These are phyloP conservation scores for Xylaria sp. DNA, from an alignment of 495 filamentous ascomycete genomes.

Conservation along the genomic window DNA sequence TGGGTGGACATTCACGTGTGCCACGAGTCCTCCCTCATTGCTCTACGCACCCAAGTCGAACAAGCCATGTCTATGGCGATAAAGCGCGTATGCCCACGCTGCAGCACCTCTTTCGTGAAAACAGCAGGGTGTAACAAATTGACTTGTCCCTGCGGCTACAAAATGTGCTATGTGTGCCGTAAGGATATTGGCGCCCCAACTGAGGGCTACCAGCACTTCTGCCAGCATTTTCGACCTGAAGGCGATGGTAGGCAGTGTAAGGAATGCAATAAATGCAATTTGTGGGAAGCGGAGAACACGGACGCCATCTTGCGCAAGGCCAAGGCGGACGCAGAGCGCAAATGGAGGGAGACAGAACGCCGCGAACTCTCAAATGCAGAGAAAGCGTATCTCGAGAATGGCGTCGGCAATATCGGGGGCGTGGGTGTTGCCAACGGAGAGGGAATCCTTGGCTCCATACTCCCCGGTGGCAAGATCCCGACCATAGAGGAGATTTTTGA, in stretches of 20 bases:
- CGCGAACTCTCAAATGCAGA: conserved; percentile 55
- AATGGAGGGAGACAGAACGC: conserved; percentile 77
- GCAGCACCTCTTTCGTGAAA: conserved; percentile 90
- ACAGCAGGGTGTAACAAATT: conserved; percentile 94
- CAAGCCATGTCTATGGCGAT: conserved; percentile 89
- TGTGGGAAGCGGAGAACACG: conserved; percentile 88
- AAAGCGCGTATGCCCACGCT: conserved; percentile 93
- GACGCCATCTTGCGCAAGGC: conserved; percentile 77
- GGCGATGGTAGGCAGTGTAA: conserved; percentile 70
- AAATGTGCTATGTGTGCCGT: conserved; percentile 95
- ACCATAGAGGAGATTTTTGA: conserved; percentile 54
- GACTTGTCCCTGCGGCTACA: conserved; percentile 96
- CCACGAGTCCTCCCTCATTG: conserved; percentile 80
- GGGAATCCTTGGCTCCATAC: conserved; percentile 36
- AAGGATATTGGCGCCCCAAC: conserved; percentile 60
- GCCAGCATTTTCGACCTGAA: conserved; percentile 88
- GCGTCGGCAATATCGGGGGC: conserved; percentile 38
- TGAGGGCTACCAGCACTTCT: conserved; percentile 84
- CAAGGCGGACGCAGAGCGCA: conserved; percentile 77
- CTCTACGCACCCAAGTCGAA: conserved; percentile 86
- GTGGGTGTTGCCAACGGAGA: conserved; percentile 18
- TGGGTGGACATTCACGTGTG: conserved; percentile 80
- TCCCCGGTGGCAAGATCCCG: conserved; percentile 45
- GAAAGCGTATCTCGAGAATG: conserved; percentile 54
- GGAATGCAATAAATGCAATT: conserved; percentile 86